Evolutionary conservation across 805 yeast species (phyloP).

Genomic region (Hanseniaspora vineae): DNA sequence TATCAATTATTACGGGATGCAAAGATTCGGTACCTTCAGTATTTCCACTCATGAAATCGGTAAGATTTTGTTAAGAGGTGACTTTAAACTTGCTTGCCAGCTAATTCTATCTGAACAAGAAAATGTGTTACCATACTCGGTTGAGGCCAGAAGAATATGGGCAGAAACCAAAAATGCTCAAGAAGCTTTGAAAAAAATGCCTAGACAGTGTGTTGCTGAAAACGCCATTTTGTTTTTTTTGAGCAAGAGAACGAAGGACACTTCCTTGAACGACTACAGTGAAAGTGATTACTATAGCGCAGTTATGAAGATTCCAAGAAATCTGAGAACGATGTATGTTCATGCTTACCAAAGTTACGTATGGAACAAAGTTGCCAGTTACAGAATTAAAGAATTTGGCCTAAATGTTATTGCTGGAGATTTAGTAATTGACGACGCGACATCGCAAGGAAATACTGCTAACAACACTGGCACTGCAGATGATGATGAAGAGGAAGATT

Average conservation of each 20-base stretch:
- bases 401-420: constrained; percentile 66
- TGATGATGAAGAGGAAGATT: constrained; percentile 30
- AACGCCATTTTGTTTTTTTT: constrained; percentile 52
- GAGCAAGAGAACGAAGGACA: constrained; percentile 35
- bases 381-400: constrained; percentile 62
- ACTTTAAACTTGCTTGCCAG: constrained; percentile 74
- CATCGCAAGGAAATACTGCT: not conserved
- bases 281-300: constrained; percentile 59
- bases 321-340: constrained; percentile 85
- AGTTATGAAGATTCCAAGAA: constrained; percentile 81
- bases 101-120: constrained; percentile 78
- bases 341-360: constrained; percentile 95
- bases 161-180: constrained; percentile 53
- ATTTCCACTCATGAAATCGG: constrained; percentile 86
- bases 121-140: constrained; percentile 67
- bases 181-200: constrained; percentile 62
- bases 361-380: constrained; percentile 82
- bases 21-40: constrained; percentile 92
- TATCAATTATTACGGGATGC: constrained; percentile 95
- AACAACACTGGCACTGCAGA: constrained; percentile 8
- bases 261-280: constrained; percentile 31
- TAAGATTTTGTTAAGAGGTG: constrained; percentile 47
- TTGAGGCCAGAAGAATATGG: constrained; percentile 78
- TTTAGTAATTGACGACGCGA: constrained; percentile 36
- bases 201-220: constrained; percentile 81